phyloP scores from a whole-genome alignment of 345 rosid genomes.

The Salix viminalis region DNA sequence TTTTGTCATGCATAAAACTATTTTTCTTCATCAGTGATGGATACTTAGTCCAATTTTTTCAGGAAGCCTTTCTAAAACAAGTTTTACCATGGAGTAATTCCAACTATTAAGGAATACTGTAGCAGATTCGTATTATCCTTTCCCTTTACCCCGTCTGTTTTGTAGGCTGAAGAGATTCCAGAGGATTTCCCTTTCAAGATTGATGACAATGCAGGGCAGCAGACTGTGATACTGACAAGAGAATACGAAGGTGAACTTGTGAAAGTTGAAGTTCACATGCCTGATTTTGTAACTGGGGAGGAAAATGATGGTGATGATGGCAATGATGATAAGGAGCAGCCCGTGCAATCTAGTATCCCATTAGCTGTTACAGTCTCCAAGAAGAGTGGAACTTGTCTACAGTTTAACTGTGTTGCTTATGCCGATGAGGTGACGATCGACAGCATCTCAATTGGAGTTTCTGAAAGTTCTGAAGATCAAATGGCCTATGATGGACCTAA shows the following conservation, averaged over 20 bases:
- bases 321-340: slow-evolving; percentile 41
- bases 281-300: slow-evolving; percentile 75
- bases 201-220: slow-evolving; percentile 66
- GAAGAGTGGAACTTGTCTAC: slow-evolving; percentile 50
- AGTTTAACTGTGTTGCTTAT: slow-evolving; percentile 62
- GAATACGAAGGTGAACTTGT: slow-evolving; percentile 65
- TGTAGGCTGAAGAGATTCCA: slow-evolving; percentile 58
- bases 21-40: background rate
- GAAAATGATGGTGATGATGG: slow-evolving; percentile 31
- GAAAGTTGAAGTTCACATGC: slow-evolving; percentile 76
- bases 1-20: background rate
- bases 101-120: background rate
- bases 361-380: slow-evolving; percentile 59
- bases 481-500: slow-evolving; percentile 82
- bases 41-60: background rate
- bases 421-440: slow-evolving; percentile 62
- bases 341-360: slow-evolving; percentile 53
- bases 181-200: slow-evolving; percentile 70
- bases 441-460: slow-evolving; percentile 48
- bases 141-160: background rate
- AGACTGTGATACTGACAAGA: slow-evolving; percentile 52
- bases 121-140: background rate
- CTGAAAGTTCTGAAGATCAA: slow-evolving; percentile 49
- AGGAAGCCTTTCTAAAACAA: background rate
- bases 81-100: background rate